Conservation (phyloP, 768 basidiomycete genomes). For the Tulasnella calospora region DNA sequence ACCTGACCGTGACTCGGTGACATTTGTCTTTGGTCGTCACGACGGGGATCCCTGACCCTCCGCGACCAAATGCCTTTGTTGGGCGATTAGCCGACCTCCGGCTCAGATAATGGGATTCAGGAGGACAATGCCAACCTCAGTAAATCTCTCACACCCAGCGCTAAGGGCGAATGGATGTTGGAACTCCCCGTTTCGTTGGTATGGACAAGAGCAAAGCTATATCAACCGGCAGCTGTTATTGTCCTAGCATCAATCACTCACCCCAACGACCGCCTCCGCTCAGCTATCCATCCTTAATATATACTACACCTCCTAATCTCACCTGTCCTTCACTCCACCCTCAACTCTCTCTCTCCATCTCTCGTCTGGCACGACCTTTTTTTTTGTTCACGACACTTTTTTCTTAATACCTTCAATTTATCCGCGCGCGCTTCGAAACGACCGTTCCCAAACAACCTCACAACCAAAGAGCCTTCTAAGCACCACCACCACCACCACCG, state of each 20-base stretch:
- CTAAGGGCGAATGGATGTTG: background rate
- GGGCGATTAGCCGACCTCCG: background rate
- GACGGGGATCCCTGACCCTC: background rate
- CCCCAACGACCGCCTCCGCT: background rate
- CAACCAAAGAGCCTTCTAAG: background rate
- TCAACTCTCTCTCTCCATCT: background rate
- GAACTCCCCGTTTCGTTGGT: background rate
- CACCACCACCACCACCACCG: constrained; percentile 2
- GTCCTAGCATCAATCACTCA: background rate
- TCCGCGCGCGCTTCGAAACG: constrained; percentile 5
- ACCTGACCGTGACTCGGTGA: background rate
- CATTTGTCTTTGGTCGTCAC: background rate
- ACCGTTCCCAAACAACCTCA: background rate
- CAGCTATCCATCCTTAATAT: background rate
- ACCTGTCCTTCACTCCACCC: background rate
- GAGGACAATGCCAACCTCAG: constrained; percentile 3
- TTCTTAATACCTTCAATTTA: constrained; percentile 1
- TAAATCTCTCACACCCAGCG: background rate
- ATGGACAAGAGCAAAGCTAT: background rate
- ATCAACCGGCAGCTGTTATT: background rate
- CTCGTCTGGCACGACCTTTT: constrained; percentile 20
- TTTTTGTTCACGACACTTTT: background rate
- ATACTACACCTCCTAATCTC: background rate
- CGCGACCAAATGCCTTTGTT: background rate
- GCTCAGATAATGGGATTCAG: background rate